These are phyloP conservation scores for Yamadazyma nakazawae DNA, from an alignment of 805 yeast species.

Conservation along the genomic window DNA sequence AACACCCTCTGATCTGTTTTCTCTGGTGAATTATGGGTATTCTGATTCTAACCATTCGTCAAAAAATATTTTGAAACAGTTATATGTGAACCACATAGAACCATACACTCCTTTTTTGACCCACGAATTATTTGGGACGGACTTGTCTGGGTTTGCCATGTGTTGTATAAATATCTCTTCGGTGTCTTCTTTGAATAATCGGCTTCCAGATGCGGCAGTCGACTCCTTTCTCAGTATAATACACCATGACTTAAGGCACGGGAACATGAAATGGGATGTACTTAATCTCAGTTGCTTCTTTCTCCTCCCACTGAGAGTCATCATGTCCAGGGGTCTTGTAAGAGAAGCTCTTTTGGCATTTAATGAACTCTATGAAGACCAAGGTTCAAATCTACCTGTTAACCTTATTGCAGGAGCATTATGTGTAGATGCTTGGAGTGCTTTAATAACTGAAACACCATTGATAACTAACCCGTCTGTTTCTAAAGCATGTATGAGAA, in stretches of 20 bases:
- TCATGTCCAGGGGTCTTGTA: conserved; percentile 8
- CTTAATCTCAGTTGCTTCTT: conserved; percentile 17
- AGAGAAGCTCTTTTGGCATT: conserved; percentile 11
- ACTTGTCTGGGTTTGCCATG: conserved; percentile 14
- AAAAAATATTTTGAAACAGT: conserved; percentile 1
- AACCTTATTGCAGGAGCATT: conserved; percentile 17
- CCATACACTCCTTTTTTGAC: conserved; percentile 19
- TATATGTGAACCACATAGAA: conserved; percentile 15
- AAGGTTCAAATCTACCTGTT: conserved; percentile 3
- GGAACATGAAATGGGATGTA: conserved; percentile 14
- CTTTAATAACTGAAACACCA: conserved; percentile 11
- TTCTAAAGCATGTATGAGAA: conserved; percentile 1
- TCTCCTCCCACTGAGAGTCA: conserved; percentile 16
- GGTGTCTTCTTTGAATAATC: conserved; percentile 10
- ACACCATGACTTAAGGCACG: conserved; percentile 6
- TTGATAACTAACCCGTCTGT: conserved; percentile 10
- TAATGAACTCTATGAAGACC: conserved; percentile 10
- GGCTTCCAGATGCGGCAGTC: conserved; percentile 10
- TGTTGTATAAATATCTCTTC: conserved; percentile 20
- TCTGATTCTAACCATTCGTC: neutral
- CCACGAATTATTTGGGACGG: conserved; percentile 11
- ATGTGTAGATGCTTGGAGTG: conserved; percentile 18
- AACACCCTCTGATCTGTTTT: neutral
- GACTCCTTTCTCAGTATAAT: conserved; percentile 9
- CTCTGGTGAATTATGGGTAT: neutral